Percentiles rank a stretch among this genome's conserved stretches.
phyloP scores from a whole-genome alignment of 495 filamentous ascomycete genomes.

The Penicillium subrubescens region DNA sequence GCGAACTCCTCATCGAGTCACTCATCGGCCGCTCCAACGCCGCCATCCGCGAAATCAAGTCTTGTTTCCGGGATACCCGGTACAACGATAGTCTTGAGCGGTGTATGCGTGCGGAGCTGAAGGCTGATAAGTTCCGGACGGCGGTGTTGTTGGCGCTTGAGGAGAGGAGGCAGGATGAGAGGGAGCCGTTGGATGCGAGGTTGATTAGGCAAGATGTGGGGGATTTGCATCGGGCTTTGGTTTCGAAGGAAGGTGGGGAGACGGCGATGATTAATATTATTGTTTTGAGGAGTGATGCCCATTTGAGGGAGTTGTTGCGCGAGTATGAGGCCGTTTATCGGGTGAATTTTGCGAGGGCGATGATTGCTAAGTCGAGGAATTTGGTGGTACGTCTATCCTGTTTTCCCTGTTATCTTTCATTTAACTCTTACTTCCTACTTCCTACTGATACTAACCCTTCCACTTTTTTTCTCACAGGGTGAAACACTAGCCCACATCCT shows the following conservation, averaged over 20 bases:
- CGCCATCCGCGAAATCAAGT: constrained; percentile 89
- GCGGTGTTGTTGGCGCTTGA: constrained; percentile 86
- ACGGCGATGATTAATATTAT: constrained; percentile 88
- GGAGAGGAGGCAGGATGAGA: constrained; percentile 79
- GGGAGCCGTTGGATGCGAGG: constrained; percentile 54
- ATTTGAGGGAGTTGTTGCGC: constrained; percentile 76
- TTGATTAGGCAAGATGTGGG: constrained; percentile 71
- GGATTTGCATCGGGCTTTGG: constrained; percentile 68
- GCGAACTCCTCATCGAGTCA: constrained; percentile 88
- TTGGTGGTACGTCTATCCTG: constrained; percentile 72
- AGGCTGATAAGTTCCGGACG: constrained; percentile 90
- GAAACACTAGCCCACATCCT: constrained; percentile 95
- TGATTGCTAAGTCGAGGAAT: constrained; percentile 85
- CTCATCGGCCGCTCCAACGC: constrained; percentile 85
- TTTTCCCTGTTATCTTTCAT: not conserved
- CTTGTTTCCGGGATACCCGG: constrained; percentile 89
- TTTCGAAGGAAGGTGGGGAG: constrained; percentile 79
- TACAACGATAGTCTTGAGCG: constrained; percentile 79
- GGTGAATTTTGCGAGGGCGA: constrained; percentile 82
- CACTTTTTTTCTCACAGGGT: constrained; percentile 56
- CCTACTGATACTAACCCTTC: not conserved
- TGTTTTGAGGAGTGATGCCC: constrained; percentile 73
- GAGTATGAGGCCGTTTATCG: constrained; percentile 69
- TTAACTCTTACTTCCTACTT: not conserved
- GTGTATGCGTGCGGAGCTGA: constrained; percentile 89